These are phyloP conservation scores for Filobasidium floriforme DNA, from an alignment of 768 basidiomycete species.

Conservation along the genomic window DNA sequence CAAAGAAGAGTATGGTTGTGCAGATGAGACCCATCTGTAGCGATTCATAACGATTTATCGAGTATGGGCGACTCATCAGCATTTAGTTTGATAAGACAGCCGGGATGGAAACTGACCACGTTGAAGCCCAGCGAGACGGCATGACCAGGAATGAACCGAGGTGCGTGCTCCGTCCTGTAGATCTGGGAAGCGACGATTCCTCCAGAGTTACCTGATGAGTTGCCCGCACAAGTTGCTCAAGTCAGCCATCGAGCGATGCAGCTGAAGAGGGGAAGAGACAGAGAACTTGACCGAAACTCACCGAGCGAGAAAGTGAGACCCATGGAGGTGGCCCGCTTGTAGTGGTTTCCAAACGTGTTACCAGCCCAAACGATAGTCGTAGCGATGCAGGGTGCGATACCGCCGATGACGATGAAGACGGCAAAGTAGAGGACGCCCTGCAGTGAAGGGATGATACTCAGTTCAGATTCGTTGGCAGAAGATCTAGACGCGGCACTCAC, in stretches of 20 bases:
- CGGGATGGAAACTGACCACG: slow-evolving; percentile 12
- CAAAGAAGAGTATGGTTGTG: slow-evolving; percentile 36
- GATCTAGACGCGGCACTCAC: not conserved
- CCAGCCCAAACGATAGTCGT: slow-evolving; percentile 44
- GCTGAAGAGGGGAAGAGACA: not conserved
- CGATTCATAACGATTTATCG: not conserved
- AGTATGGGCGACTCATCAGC: too few relatives aligned
- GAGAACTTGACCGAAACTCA: not conserved
- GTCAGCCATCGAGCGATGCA: not conserved
- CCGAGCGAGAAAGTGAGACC: slow-evolving; percentile 41
- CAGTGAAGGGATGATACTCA: not conserved
- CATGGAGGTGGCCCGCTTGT: slow-evolving; percentile 38
- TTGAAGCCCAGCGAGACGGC: slow-evolving; percentile 40
- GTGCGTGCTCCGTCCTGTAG: slow-evolving; percentile 38
- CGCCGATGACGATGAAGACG: slow-evolving; percentile 40
- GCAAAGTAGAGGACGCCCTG: slow-evolving; percentile 42
- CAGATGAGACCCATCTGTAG: slow-evolving; percentile 31
- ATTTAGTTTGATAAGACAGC: too few relatives aligned
- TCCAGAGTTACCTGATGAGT: slow-evolving; percentile 32
- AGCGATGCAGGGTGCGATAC: slow-evolving; percentile 44
- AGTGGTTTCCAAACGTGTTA: slow-evolving; percentile 38
- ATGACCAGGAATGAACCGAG: slow-evolving; percentile 39
- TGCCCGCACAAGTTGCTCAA: not conserved
- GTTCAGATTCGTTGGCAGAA: not conserved
- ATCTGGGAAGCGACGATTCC: slow-evolving; percentile 43